Conservation (phyloP, 768 basidiomycete species). For the Tremella yokohamensis region DNA sequence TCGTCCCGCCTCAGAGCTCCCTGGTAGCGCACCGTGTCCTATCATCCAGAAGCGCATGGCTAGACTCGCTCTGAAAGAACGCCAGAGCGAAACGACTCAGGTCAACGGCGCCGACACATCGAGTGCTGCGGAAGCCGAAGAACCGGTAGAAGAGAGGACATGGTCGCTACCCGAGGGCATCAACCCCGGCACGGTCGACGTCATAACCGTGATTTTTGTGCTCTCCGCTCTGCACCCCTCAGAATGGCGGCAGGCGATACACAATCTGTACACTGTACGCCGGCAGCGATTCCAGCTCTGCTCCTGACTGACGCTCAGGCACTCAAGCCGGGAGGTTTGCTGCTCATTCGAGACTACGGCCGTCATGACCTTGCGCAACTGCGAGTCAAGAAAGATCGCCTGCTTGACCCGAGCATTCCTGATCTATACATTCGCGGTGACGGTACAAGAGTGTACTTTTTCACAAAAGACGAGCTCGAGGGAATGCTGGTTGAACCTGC, state of each 20-base stretch:
- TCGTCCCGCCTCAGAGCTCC: neutral
- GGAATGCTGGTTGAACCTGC: constrained; percentile 16
- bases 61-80: neutral
- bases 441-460: constrained; percentile 96
- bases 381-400: constrained; percentile 78
- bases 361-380: constrained; percentile 91
- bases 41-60: constrained; percentile 11
- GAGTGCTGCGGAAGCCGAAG: neutral
- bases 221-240: constrained; percentile 86
- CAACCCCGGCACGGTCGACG: constrained; percentile 69
- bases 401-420: constrained; percentile 66
- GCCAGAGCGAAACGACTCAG: neutral
- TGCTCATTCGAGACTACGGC: constrained; percentile 90
- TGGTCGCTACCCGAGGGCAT: constrained; percentile 63
- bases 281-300: neutral
- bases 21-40: neutral
- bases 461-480: constrained; percentile 51
- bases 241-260: constrained; percentile 81
- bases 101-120: neutral
- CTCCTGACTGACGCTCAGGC: constrained; percentile 56
- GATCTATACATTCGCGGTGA: constrained; percentile 97
- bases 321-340: constrained; percentile 79
- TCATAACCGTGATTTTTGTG: constrained; percentile 89
- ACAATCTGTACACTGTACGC: constrained; percentile 71
- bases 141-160: constrained; percentile 11